Base-by-base conservation (phyloP, 2,329 filamentous ascomycete genomes). In the Colletotrichum abscissum region DNA sequence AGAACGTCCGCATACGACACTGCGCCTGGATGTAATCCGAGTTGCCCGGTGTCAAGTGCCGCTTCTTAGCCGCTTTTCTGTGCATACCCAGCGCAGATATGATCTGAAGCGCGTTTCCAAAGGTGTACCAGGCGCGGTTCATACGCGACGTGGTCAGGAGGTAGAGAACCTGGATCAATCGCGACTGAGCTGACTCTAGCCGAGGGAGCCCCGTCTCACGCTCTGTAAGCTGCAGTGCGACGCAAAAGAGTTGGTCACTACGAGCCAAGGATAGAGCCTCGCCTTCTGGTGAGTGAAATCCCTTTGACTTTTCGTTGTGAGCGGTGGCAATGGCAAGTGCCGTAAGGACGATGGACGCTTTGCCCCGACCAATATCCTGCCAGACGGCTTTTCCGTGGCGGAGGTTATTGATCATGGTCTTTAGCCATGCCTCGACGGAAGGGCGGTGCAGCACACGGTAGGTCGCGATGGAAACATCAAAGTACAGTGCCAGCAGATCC, bases 51-150 rank as follows among this genome's bases (percentile, higher is more conserved):
- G 58, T 46, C 2, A 67, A 30, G 5, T 74, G 70, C 4, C 70
- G 56, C 5, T 80, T 82, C 58, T 82, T 79, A 3, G 82, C 80
- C 24, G 80, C 78, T 64, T 82, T 82, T 22, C 85, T 79, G 66
- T 86, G 81, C 4, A 75, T 56, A 1, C 87, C 85, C 1, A 89
- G 79, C 0, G 81, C 84, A 2, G 85, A 84, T 0, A 87, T 82
- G 1, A 91, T 83, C 63, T 89, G 90, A 2, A 89, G 81, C 0
- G 87, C 85, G 2, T 86, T 90, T 0, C 90, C 89, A 76, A 92
- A 91, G 2, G 86, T 82, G 76, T 89, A 90, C 88, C 89, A 91
- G 22, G 88, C 89, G 54, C 90, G 87, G 67, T 91, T 91, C 76
- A 90, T 87, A 0, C 90, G 84, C 1, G 89, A 90, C 0, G 90